Evolutionary conservation across 495 filamentous ascomycete species (phyloP), one percentile per base, ranked within the genome.

Genomic region (Evernia prunastri): DNA sequence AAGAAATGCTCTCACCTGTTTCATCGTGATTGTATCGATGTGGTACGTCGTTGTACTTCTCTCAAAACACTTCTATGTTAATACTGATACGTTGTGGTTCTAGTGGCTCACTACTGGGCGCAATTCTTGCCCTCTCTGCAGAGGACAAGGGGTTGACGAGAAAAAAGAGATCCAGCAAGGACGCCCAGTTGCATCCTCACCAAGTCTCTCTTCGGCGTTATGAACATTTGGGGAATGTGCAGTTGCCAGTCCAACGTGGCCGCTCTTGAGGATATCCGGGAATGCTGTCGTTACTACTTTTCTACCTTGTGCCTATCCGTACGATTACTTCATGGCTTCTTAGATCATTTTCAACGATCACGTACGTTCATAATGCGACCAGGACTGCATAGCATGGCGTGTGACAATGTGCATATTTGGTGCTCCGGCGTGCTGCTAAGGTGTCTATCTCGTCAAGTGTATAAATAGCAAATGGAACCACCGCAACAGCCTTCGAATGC

Each of bases 51-150:
- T 23, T 18, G 20, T 64, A 47, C 20, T 51, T 27, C 47, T 49
- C 31, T 5, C 27, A 35, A 61, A 36, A 37, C 25, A 20, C 53
- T 31, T 60, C 73, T 64, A 74, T 61, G 23, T 57, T 0, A 58
- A 47, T 20, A 45, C 10, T 31, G 25, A 68, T 43, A 35, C 58
- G 49, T 33, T 56, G 17, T 43, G 47, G 64, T 54, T 63, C 25
- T 71, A 90, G 88, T 91, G 88, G 88, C 77, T 91, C 23, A 91
- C 87, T 27, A 89, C 87, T 31, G 88, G 88, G 45, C 87, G 88
- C 65, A 91, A 91, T 72, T 91, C 88, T 1, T 91, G 88, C 63
- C 88, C 88, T 33, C 78, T 91, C 3, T 91, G 88, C 70, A 78
- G 88, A 67, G 85, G 86, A 35, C 84, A 88, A 72, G 88, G 88